Evolutionary conservation across 306 rosid species (phyloP).

Genomic region (Ormosia semicastrata): DNA sequence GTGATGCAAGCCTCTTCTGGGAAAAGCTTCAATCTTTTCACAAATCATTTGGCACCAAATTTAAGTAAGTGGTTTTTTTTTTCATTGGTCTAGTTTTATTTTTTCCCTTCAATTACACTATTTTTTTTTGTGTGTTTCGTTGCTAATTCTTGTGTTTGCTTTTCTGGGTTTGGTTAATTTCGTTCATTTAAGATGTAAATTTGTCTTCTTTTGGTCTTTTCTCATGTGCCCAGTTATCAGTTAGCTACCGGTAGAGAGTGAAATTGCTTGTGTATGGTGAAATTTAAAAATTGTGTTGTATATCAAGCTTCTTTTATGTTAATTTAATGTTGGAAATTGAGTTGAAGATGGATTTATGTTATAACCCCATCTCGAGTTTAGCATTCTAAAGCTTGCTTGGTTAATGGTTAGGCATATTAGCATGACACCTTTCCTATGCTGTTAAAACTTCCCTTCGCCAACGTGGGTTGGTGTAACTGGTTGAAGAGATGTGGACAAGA

Average conservation of each 20-base stretch:
- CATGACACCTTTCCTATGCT: background rate
- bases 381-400: background rate
- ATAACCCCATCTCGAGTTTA: background rate
- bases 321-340: background rate
- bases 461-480: background rate
- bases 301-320: background rate
- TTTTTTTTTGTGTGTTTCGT: background rate
- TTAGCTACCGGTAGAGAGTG: background rate
- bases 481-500: background rate
- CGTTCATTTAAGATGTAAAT: background rate
- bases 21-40: conserved; percentile 69
- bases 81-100: background rate
- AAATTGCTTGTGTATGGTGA: background rate
- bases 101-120: background rate
- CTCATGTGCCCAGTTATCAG: background rate
- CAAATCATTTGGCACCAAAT: conserved; percentile 48
- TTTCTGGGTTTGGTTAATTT: conserved; percentile 17
- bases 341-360: background rate
- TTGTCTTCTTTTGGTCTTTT: background rate
- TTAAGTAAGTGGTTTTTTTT: conserved; percentile 36
- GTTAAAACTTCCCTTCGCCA: background rate
- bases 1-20: conserved; percentile 57
- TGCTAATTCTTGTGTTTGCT: background rate
- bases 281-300: background rate
- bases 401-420: background rate